Conservation (phyloP, 768 basidiomycete species). For the Collybia nuda region DNA sequence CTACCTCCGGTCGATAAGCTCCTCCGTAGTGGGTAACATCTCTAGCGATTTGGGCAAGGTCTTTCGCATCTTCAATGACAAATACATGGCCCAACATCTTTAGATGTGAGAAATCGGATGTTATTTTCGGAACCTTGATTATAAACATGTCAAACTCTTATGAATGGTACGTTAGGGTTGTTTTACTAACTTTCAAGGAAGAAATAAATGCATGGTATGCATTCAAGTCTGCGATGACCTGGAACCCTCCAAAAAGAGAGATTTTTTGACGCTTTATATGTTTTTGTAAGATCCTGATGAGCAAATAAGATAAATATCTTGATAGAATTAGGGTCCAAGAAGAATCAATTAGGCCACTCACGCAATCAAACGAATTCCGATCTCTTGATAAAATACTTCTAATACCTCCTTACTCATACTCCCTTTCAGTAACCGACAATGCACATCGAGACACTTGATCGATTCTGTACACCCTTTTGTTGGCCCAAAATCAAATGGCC, state of each 20-base stretch:
- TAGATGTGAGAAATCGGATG: conserved; percentile 87
- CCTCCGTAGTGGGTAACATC: conserved; percentile 97
- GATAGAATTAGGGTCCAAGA: background rate
- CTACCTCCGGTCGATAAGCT: conserved; percentile 88
- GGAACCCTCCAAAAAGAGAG: conserved; percentile 90
- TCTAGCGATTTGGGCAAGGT: conserved; percentile 92
- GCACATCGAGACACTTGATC: conserved; percentile 84
- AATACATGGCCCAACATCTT: conserved; percentile 98
- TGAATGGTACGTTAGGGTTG: conserved; percentile 10
- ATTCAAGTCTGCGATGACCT: conserved; percentile 95
- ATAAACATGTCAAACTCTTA: background rate
- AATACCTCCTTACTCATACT: conserved; percentile 95
- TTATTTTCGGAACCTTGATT: conserved; percentile 71
- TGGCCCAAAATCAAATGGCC: conserved; percentile 77
- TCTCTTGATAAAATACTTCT: conserved; percentile 97
- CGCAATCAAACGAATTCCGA: conserved; percentile 87
- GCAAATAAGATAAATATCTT: no score
- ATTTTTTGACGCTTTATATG: conserved; percentile 98
- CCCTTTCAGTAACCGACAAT: conserved; percentile 88
- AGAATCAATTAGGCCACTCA: conserved; percentile 40
- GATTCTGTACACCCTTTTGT: conserved; percentile 87
- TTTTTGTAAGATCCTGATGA: conserved; percentile 94
- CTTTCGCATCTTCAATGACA: conserved; percentile 94
- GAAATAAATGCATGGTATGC: conserved; percentile 88
- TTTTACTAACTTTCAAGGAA: conserved; percentile 87